Evolutionary conservation across 2,329 filamentous ascomycete species (phyloP), one percentile per base, ranked within the genome.

Genomic region (Graphilbum fragrans): DNA sequence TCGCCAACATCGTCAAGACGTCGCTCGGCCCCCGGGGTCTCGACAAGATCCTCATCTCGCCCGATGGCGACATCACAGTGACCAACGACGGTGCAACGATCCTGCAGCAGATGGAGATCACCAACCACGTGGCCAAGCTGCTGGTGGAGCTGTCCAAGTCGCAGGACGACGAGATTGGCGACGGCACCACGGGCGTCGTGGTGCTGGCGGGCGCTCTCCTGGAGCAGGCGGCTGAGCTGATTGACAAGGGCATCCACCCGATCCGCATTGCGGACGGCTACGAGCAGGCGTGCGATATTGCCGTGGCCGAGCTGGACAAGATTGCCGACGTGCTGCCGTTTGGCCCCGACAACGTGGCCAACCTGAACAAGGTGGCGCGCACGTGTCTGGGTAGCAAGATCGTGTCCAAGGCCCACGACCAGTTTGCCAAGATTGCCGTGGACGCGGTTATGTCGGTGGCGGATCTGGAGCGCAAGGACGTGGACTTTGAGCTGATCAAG

Each of bases 61-160:
- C 92, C 47, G 92, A 98, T 61, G 92, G 92, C 61, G 92, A 98
- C 65, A 98, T 98, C 62, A 98, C 92, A 47, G 87, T 98, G 48
- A 98, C 92, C 52, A 98, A 98, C 69, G 92, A 98, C 67, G 92
- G 92, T 56, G 93, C 93, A 42, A 98, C 92, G 36, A 98, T 98
- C 55, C 72, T 98, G 52, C 82, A 86, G 55, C 87, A 94, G 74
- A 98, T 98, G 92, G 92, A 98, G 69, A 90, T 98, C 53, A 85
- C 86, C 53, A 96, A 98, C 72, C 90, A 96, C 64, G 87, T 98
- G 47, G 92, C 92, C 48, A 96, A 96, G 69, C 74, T 98, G 39
- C 70, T 98, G 45, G 92, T 98, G 38, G 90, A 95, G 61, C 80
- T 98, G 33, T 96, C 92, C 49, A 95, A 94, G 69, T 96, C 92